Base-by-base conservation (phyloP, 306 rosid species). In the Hippophae tibetana region DNA sequence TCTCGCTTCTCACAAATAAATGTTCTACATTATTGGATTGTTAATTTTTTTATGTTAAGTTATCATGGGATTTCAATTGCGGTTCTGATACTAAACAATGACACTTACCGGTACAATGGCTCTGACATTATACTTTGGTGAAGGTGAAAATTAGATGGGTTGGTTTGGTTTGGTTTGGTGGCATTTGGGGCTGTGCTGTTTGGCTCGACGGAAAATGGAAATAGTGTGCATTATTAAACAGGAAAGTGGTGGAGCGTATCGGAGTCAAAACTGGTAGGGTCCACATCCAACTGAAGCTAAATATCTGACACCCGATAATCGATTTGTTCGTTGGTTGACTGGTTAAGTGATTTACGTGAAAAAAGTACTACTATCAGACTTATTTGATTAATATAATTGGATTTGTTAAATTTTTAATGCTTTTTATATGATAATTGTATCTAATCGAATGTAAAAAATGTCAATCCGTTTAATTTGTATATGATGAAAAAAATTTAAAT, bases 21-120 rank as follows among this genome's bases (percentile, higher is more conserved):
- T 11, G 41, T 56, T 54, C 75, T 71, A 57, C 78, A 62, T 74
- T 43, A 47, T 56, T 42, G 73, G 52, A 43, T 31, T 12, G 56
- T 3, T 6, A 13, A 18, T 6, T 7, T 6, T 12, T 6, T 10
- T 12, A 12, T 13, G 5, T 5, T 7, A 49, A 23, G 11, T 49
- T 7, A 12, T 12, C 14, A 3, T 49, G 53, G 53, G 6, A 13
- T 9, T 10, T 27, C 41, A 25, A 42, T 42, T 46, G 41, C 11
- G 52, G 18, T 44, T 48, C 27, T n/a, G 43, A 14, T 25, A 27
- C 56, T 38, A 11, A 43, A 41, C 76, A 73, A 58, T 65, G 65
- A 66, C 79, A 60, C 74, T 70, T 79, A 45, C 63, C 7, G 52
- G 48, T 2, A 8, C 63, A 52, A 41, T 31, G 55, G 61, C 5